Evolutionary conservation across 306 rosid species (phyloP), one percentile per base, ranked within the genome.

Genomic region (Vicia villosa): DNA sequence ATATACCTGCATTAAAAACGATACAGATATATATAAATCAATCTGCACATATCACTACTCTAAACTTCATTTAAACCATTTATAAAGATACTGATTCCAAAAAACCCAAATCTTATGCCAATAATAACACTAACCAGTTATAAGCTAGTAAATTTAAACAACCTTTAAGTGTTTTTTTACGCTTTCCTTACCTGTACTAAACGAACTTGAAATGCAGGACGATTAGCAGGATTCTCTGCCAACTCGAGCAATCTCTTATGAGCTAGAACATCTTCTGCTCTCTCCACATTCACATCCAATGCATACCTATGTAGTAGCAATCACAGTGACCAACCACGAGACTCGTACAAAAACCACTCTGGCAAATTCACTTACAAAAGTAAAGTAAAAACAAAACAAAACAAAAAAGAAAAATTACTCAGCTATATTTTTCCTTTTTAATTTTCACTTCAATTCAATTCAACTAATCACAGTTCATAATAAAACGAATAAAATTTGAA

Each of bases 271-370:
- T 95, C 99, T 76, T 89, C 99, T 7, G 99, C 99, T 79, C 99
- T 87, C 81, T 95, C 99, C 69, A 89, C 99, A 64, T 95, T 95
- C 70, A 95, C 99, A 82, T 95, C 99, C 91, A 91, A 80, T 5
- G 97, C 99, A 40, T 95, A 91, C 79, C 97, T 95, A 68, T 74
- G 81, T 14, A 69, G 74, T 15, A 81, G 78, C 70, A 84, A 79
- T 71, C 81, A 81, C 20, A 57, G 76, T 74, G 81, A 63, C 75
- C 73, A 51, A 74, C 81, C 74, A 55, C 14, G 74, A 72, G 56
- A 74, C 72, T 71, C 70, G 79, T 2, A 71, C 79, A 74, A 68
- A 74, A 74, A 82, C 60, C 78, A 73, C 76, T 77, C 83, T 71
- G 66, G 74, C 79, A 70, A 66, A 77, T 80, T 73, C 74, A 83